Evolutionary conservation across 257 asterid species (phyloP).

Genomic region (Nicotiana undulata): DNA sequence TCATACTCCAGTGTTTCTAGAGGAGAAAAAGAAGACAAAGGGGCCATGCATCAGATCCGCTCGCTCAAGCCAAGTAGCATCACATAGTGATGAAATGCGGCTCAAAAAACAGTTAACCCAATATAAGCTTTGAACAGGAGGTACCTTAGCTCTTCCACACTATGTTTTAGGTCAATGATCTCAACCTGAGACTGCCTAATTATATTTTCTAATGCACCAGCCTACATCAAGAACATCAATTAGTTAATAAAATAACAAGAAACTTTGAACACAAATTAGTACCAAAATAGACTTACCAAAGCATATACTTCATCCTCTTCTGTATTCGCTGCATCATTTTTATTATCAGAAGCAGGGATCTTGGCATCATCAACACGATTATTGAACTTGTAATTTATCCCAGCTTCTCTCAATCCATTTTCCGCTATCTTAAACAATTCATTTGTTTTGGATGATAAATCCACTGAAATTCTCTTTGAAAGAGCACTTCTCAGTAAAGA

Average conservation of each 20-base stretch:
- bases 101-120: not conserved
- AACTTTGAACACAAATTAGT: not conserved
- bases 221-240: conserved; percentile 38
- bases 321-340: conserved; percentile 32
- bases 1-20: not conserved
- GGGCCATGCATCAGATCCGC: not conserved
- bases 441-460: conserved; percentile 74
- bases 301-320: conserved; percentile 89
- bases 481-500: conserved; percentile 80
- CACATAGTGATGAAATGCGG: not conserved
- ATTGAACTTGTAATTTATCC: conserved; percentile 73
- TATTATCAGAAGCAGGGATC: conserved; percentile 36
- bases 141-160: conserved; percentile 85
- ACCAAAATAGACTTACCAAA: conserved; percentile 44
- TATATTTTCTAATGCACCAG: conserved; percentile 85
- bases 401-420: conserved; percentile 81
- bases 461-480: conserved; percentile 65
- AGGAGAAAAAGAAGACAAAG: not conserved
- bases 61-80: not conserved
- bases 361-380: conserved; percentile 28
- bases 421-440: conserved; percentile 87
- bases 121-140: conserved; percentile 10
- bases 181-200: conserved; percentile 94
- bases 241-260: conserved; percentile 13
- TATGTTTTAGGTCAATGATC: conserved; percentile 91